Evolutionary conservation across 768 basidiomycete genomes (phyloP).

Genomic region (Polyporus arcularius): DNA sequence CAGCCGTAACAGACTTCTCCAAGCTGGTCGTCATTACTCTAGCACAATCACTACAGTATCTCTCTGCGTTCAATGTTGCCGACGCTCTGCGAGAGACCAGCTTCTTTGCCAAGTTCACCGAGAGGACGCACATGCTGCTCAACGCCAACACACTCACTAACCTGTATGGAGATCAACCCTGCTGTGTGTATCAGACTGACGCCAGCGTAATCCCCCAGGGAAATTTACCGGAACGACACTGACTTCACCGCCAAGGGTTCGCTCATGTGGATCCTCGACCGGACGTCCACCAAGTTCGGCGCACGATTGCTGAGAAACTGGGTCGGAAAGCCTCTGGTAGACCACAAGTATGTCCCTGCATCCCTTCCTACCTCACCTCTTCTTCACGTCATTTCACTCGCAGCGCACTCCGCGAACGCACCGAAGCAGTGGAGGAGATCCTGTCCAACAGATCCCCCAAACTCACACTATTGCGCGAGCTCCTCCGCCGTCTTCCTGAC

Average conservation of each 20-base stretch:
- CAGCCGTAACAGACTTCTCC: conserved; percentile 65
- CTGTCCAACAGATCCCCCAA: conserved; percentile 57
- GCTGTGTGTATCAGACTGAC: not conserved
- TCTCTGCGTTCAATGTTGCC: conserved; percentile 74
- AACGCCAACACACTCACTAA: conserved; percentile 87
- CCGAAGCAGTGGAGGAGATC: conserved; percentile 87
- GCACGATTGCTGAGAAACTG: conserved; percentile 79
- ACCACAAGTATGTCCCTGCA: conserved; percentile 51
- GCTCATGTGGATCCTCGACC: conserved; percentile 83
- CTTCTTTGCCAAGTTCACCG: conserved; percentile 79
- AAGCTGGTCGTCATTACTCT: conserved; percentile 69
- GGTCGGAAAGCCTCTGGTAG: conserved; percentile 83
- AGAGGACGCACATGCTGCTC: conserved; percentile 81
- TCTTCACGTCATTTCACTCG: not conserved
- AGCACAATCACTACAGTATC: conserved; percentile 70
- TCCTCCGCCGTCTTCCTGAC: conserved; percentile 81
- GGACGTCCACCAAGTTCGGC: conserved; percentile 88
- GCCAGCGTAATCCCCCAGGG: conserved; percentile 38
- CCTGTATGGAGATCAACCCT: conserved; percentile 41
- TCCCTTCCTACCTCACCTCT: not conserved
- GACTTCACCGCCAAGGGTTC: conserved; percentile 75
- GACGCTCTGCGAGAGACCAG: conserved; percentile 75
- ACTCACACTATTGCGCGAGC: conserved; percentile 64
- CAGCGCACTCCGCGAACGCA: conserved; percentile 74
- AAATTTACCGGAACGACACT: conserved; percentile 91